Percentiles rank a stretch among this genome's conserved stretches.
Evolutionary conservation across 1,139 yeast species (phyloP).

Genomic region (Arxiozyma heterogenica): DNA sequence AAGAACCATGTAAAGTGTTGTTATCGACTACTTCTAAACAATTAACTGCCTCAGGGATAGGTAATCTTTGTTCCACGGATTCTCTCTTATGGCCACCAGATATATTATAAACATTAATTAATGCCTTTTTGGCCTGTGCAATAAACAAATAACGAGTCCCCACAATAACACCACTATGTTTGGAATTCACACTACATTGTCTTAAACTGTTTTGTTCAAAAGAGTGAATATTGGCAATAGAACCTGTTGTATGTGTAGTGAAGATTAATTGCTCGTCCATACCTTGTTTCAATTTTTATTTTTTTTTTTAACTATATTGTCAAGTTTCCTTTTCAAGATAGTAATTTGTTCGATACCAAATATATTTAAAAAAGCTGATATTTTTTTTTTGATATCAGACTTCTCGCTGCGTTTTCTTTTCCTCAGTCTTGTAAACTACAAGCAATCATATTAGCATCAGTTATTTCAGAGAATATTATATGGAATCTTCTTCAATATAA

Average conservation of each 20-base stretch:
- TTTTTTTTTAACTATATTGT: not conserved
- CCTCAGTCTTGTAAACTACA: no score
- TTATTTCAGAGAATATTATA: not conserved
- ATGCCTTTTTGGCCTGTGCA: conserved; percentile 60
- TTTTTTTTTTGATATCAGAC: not conserved
- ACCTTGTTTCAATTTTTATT: no score
- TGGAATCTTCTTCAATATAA: not conserved
- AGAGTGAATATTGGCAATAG: conserved; percentile 25
- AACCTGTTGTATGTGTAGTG: conserved; percentile 24
- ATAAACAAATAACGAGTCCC: conserved; percentile 43
- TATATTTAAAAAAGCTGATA: not conserved
- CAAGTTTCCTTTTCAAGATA: not conserved
- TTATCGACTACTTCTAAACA: conserved; percentile 37
- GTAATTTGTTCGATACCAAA: not conserved
- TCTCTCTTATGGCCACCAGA: conserved; percentile 49
- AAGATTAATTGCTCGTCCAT: conserved; percentile 30
- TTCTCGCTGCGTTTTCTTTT: no score
- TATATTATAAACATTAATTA: conserved; percentile 64
- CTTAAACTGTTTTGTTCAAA: conserved; percentile 25
- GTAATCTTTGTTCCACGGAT: conserved; percentile 70
- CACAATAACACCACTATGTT: conserved; percentile 36
- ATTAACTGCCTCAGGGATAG: conserved; percentile 70
- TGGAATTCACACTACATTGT: conserved; percentile 32
- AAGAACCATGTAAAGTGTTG: not conserved
- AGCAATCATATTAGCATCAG: not conserved